These are phyloP conservation scores for Pyrenochaeta sp. DNA, from an alignment of 2,329 filamentous ascomycete genomes.

Conservation along the genomic window DNA sequence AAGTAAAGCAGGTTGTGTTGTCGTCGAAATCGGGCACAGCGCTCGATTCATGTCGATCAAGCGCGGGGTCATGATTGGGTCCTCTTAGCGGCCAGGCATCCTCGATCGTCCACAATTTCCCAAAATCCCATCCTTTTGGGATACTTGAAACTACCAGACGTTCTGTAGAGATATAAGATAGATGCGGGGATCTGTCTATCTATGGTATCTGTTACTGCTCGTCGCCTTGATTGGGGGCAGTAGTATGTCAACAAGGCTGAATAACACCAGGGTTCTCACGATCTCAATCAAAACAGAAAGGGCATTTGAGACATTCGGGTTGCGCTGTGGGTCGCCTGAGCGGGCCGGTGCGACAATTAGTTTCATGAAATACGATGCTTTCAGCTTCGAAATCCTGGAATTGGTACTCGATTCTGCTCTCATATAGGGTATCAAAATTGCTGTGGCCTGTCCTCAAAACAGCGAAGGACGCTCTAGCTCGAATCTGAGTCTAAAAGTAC, in stretches of 20 bases:
- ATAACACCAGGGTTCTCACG: neutral
- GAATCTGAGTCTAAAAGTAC: neutral
- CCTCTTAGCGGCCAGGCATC: conserved; percentile 10
- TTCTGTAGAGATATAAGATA: neutral
- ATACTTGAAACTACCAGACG: neutral
- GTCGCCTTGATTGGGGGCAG: neutral
- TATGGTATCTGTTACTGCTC: neutral
- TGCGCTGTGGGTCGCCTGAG: neutral
- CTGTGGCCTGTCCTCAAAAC: conserved; percentile 1
- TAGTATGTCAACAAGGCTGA: neutral
- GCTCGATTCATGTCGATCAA: conserved; percentile 7
- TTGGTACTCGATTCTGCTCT: neutral
- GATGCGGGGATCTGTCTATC: neutral
- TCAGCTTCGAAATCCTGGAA: neutral
- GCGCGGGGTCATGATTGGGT: conserved; percentile 20
- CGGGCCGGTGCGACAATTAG: neutral
- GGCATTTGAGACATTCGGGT: neutral
- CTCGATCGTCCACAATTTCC: conserved; percentile 4
- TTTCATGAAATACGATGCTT: neutral
- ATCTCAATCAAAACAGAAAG: neutral
- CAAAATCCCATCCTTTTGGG: neutral
- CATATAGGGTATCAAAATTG: conserved; percentile 11
- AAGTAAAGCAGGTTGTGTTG: conserved; percentile 9
- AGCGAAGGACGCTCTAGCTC: neutral
- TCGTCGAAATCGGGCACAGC: conserved; percentile 6